Base-by-base conservation (phyloP, 768 basidiomycete genomes). In the Amanita pseudoporphyria region DNA sequence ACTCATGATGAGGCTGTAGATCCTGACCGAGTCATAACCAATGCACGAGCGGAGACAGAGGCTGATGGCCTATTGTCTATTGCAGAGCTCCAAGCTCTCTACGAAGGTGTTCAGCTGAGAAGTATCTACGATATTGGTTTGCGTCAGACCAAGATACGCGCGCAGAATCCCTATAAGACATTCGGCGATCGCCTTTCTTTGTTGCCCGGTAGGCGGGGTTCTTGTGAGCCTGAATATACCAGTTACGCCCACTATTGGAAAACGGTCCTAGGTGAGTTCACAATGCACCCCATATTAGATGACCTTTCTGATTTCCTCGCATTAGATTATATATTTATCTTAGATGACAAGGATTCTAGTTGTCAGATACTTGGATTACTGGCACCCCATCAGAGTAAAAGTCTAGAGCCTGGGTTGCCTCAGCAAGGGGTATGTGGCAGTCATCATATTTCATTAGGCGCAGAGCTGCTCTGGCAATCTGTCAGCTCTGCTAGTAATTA, bases 241-340 rank as follows among this genome's bases (percentile, higher is more conserved):
- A 88, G 84, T 60, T 95, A 84, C 59, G 91, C 94, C 0, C 79
- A 88, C 63, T 83, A 82, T 58, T 94, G 90, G 89, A 78, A 86
- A 58, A 67, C 84, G 7, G 84, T 85, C 3, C 61, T 94, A 60
- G 91, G 91, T 86, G 56, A 53, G 69, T 16, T n/a, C 9, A 12
- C 13, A 9, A 19, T 30, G 19, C 49, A 26, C 38, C 26, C 30
- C 12, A 14, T 47, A 28, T 26, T 26, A 18, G 6, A 10, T 40
- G 37, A 12, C 31, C 7, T 43, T 14, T 22, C 14, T 47, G 22
- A 49, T 42, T 45, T 52, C 13, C 47, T 49, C 42, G 28, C 7
- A 30, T 39, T 54, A 94, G 94, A 96, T 69, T 98, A 97, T 62
- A 87, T 98, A 46, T 92, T 96, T 62, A 68, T 94, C 44, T 56